Percentiles rank a stretch among this genome's conserved stretches.
Conservation (phyloP, 768 basidiomycete species). For the Pleurotus ostreatus region DNA sequence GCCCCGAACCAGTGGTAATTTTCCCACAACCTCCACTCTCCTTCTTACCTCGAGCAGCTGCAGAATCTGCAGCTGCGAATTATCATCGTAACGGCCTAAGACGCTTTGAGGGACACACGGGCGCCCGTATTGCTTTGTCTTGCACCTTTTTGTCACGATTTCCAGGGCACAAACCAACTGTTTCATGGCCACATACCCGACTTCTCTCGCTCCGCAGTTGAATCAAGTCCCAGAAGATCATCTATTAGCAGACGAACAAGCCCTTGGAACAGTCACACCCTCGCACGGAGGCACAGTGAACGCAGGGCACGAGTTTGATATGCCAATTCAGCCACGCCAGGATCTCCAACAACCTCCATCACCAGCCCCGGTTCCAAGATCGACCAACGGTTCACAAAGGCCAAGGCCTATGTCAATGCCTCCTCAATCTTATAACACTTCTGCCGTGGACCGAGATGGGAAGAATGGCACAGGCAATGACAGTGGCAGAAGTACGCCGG, state of each 20-base stretch:
- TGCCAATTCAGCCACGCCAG: constrained; percentile 43
- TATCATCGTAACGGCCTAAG: no score
- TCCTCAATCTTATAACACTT: constrained; percentile 44
- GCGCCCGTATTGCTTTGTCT: background rate
- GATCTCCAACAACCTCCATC: constrained; percentile 19
- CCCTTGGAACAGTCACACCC: constrained; percentile 34
- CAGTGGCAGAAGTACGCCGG: constrained; percentile 4
- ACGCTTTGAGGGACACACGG: no score
- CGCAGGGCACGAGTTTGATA: constrained; percentile 63
- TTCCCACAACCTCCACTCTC: no score
- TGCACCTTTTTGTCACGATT: background rate
- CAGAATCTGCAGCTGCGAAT: no score
- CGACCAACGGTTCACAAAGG: constrained; percentile 31
- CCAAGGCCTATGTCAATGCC: constrained; percentile 76
- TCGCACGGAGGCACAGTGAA: constrained; percentile 52
- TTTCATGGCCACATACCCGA: constrained; percentile 9
- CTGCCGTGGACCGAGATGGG: constrained; percentile 9
- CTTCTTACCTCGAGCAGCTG: no score
- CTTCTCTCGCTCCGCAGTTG: constrained; percentile 7
- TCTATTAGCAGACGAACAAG: background rate
- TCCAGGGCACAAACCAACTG: constrained; percentile 1
- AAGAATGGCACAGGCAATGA: constrained; percentile 1
- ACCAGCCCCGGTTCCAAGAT: constrained; percentile 23
- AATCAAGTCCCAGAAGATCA: constrained; percentile 9
- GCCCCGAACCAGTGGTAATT: no score